Evolutionary conservation across 805 yeast species (phyloP).

Genomic region (Naumovozyma dairenensis): DNA sequence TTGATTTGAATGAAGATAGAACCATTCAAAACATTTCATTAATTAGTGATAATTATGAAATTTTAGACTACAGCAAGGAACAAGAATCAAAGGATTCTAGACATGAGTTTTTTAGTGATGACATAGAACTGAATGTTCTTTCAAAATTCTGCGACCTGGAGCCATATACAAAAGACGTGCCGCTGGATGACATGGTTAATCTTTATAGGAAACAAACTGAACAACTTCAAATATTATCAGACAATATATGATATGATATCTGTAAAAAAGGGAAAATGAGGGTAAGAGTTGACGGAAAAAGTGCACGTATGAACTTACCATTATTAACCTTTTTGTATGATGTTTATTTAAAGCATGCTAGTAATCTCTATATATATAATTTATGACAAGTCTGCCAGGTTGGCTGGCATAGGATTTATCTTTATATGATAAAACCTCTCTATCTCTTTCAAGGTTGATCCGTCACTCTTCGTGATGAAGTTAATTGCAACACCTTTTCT

Average conservation of each 20-base stretch:
- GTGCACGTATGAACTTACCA: too few relatives aligned
- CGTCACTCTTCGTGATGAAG: conserved; percentile 77
- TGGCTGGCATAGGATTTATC: conserved; percentile 88
- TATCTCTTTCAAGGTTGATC: conserved; percentile 65
- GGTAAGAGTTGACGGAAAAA: too few relatives aligned
- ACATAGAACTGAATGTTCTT: conserved; percentile 20
- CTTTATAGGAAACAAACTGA: conserved; percentile 22
- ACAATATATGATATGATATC: too few relatives aligned
- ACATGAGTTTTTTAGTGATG: too few relatives aligned
- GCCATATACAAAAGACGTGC: conserved; percentile 6
- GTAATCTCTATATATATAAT: too few relatives aligned
- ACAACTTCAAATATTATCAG: conserved; percentile 17
- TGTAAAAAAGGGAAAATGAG: too few relatives aligned
- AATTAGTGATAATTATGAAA: conserved; percentile 22
- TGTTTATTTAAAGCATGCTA: too few relatives aligned
- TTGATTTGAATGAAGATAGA: conserved; percentile 15
- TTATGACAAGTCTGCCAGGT: conserved; percentile 39
- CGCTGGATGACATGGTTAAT: conserved; percentile 16
- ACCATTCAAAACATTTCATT: conserved; percentile 15
- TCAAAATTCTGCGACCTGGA: conserved; percentile 20
- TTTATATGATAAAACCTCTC: conserved; percentile 85
- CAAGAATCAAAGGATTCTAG: too few relatives aligned
- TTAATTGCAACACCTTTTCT: conserved; percentile 97
- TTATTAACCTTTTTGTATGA: too few relatives aligned
- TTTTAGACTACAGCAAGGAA: too few relatives aligned